phyloP scores from a whole-genome alignment of 139 green algal genomes.

The Trebouxia sp. region DNA sequence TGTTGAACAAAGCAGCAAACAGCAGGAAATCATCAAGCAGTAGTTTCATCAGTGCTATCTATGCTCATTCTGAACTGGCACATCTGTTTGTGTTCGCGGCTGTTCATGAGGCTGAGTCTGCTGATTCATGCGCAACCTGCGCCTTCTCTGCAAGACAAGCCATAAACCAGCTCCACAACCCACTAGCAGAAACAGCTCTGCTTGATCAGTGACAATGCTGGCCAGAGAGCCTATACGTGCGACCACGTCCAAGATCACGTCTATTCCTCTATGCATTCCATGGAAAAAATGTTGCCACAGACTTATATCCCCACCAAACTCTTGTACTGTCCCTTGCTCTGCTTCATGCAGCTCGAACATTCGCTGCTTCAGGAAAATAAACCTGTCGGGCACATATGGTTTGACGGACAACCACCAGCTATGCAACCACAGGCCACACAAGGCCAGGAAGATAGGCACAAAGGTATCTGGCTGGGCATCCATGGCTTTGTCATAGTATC shows the following conservation, averaged over 20 bases:
- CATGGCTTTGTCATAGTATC: constrained; percentile 66
- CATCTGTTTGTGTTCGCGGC: neutral
- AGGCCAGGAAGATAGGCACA: constrained; percentile 57
- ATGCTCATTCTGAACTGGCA: neutral
- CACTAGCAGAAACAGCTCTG: constrained; percentile 29
- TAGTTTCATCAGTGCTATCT: neutral
- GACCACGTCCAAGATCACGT: constrained; percentile 28
- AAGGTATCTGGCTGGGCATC: constrained; percentile 39
- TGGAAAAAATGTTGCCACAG: neutral
- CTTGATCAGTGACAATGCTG: neutral
- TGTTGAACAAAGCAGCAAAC: too few relatives aligned
- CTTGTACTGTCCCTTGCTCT: constrained; percentile 2
- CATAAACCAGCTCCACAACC: constrained; percentile 38
- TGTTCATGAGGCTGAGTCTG: neutral
- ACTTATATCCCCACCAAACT: neutral
- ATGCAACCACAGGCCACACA: constrained; percentile 56
- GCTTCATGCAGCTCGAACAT: constrained; percentile 29
- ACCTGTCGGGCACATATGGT: constrained; percentile 16
- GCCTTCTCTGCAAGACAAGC: constrained; percentile 52
- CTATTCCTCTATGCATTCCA: constrained; percentile 29
- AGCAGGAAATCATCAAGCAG: too few relatives aligned
- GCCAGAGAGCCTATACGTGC: constrained; percentile 25
- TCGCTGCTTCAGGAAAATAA: neutral
- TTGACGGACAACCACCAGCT: constrained; percentile 36
- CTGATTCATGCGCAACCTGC: constrained; percentile 34